These are phyloP conservation scores for Yamadazyma insecticola DNA, from an alignment of 805 yeast genomes.

Conservation along the genomic window DNA sequence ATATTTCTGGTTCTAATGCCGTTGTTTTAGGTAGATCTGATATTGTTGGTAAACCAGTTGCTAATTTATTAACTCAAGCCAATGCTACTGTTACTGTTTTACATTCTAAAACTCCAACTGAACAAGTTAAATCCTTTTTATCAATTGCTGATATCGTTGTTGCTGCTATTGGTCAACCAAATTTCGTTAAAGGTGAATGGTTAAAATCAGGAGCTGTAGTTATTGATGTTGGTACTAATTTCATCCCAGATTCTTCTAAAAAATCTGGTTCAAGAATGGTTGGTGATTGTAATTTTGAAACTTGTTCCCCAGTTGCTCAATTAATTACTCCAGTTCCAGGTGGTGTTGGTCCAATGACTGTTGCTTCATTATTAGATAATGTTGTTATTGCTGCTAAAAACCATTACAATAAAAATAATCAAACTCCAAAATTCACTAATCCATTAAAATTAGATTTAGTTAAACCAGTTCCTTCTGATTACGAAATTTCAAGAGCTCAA, in stretches of 20 bases:
- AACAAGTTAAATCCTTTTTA: constrained; percentile 44
- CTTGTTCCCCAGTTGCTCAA: constrained; percentile 58
- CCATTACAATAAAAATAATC: constrained; percentile 31
- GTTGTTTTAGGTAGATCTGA: constrained; percentile 84
- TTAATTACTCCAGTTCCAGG: constrained; percentile 96
- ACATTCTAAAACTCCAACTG: constrained; percentile 60
- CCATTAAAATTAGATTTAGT: constrained; percentile 51
- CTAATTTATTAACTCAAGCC: constrained; percentile 62
- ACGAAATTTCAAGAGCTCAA: constrained; percentile 85
- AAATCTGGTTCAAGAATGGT: constrained; percentile 79
- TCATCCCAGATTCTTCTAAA: constrained; percentile 66
- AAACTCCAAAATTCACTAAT: constrained; percentile 37
- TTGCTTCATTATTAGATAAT: constrained; percentile 87
- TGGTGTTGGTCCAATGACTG: constrained; percentile 99
- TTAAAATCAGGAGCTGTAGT: constrained; percentile 80
- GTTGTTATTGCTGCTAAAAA: constrained; percentile 67
- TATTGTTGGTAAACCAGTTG: constrained; percentile 80
- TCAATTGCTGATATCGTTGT: constrained; percentile 69
- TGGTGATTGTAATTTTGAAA: constrained; percentile 89
- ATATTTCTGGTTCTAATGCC: constrained; percentile 63
- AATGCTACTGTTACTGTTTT: constrained; percentile 75
- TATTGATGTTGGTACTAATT: constrained; percentile 94
- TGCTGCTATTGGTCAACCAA: constrained; percentile 71
- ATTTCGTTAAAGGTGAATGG: constrained; percentile 73
- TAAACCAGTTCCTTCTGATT: constrained; percentile 84